Base-by-base conservation (phyloP, 176 grass and related monocot genomes). In the Aegilops sharonensis region DNA sequence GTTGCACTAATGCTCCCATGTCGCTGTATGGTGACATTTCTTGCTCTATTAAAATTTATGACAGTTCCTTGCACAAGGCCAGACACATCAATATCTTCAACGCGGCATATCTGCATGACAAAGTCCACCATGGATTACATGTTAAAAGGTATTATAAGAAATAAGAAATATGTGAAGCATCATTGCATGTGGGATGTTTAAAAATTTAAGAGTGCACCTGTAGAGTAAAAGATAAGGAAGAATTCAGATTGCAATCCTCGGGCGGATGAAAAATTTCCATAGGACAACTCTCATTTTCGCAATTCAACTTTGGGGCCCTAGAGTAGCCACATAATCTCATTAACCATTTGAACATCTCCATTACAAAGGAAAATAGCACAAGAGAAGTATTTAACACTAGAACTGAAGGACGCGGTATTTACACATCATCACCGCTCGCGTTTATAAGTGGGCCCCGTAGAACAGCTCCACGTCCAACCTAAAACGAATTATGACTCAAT, bases 31-130 rank as follows among this genome's bases (percentile, higher is more conserved):
- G 87, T 83, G 64, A 98, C 83, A 87, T 78, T 98, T 94, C 96
- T 87, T 84, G 93, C 92, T 82, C 90, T 87, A 20, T 92, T 94
- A 60, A 98, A 98, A 94, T 98, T 92, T 79, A 98, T 85, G 11
- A 98, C 96, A 79, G 92, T 91, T 91, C 96, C 96, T 89, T 98
- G 89, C 64, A 98, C 85, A 92, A 98, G 93, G 23, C 96, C 96
- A 31, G 81, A 89, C 72, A 98, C 87, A 85, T 92, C 91, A 83
- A 98, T 95, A 89, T 98, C 96, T 95, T 98, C 96, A 90, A 98
- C 96, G 25, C 96, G 93, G 68, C 96, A 98, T 81, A 98, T 92
- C 96, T 98, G 88, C 75, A 91, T 84, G 77, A 34, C 32, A 84
- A 78, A 66, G 78, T 5, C 25, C 47, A 11, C 52, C 70, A 68